Conservation (phyloP, 2,329 filamentous ascomycete genomes). For the Beauveria pseudobassiana region DNA sequence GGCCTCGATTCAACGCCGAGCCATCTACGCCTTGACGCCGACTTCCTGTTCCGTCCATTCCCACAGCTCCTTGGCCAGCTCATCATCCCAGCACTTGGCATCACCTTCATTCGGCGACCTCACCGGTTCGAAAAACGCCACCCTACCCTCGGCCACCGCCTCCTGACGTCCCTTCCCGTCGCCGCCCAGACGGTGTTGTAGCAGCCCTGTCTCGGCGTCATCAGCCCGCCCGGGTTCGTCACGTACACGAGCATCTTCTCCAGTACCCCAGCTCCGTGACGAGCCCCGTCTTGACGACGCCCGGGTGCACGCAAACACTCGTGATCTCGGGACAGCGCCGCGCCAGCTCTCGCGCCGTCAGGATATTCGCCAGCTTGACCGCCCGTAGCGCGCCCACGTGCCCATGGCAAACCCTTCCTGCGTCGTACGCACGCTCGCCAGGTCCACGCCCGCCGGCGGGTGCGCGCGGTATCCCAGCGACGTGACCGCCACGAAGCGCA, state of each 20-base stretch:
- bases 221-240: constrained; percentile 16
- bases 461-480: constrained; percentile 21
- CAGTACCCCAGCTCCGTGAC: constrained; percentile 17
- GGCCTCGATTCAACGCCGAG: no score
- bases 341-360: constrained; percentile 38
- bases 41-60: constrained; percentile 28
- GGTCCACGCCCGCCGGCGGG: constrained; percentile 21
- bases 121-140: constrained; percentile 23
- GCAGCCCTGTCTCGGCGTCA: constrained; percentile 23
- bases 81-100: constrained; percentile 19
- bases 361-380: constrained; percentile 43
- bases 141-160: constrained; percentile 15
- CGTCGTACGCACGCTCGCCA: constrained; percentile 21
- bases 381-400: constrained; percentile 39
- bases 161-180: constrained; percentile 15
- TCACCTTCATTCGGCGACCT: constrained; percentile 17
- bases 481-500: constrained; percentile 20
- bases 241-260: constrained; percentile 19
- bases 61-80: constrained; percentile 29
- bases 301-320: constrained; percentile 42
- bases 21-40: constrained; percentile 4
- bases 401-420: constrained; percentile 20
- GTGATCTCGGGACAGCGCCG: constrained; percentile 34
- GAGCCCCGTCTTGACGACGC: constrained; percentile 27
- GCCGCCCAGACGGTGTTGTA: constrained; percentile 27